Base-by-base conservation (phyloP, 164 flowering plant genomes). In the Echeveria elegans region DNA sequence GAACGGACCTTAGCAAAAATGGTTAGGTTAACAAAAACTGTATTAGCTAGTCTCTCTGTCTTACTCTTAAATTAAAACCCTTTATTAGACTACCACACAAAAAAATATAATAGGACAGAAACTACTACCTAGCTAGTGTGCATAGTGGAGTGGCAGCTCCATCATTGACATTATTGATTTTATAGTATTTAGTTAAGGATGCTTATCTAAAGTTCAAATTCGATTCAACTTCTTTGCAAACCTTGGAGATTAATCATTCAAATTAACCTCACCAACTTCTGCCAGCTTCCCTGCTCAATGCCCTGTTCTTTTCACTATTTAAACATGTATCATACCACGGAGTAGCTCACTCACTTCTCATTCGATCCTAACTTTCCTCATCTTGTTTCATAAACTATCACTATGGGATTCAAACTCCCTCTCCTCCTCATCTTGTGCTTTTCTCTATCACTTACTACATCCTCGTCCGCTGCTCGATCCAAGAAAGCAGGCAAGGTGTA, bases 371-470 rank as follows among this genome's bases (percentile, higher is more conserved):
- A 52, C 53, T 19, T 48, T 19, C 53, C 23, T 48, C 53, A 48
- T 48, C 1, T 48, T 6, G 53, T 48, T 48, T 48, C n/a, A 19
- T 23, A 48, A 45, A 45, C 38, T 61, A 61, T 61, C 15, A 61
- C 16, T n/a, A n/a, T 63, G 65, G 41, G 40, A 11, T 23, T n/a
- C 65, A 63, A 37, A 34, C 65, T 65, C 28, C 30, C 29, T 23
- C 48, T 67, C 28, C 12, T 68, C 1, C 66, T 68, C 68, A 30
- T 63, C 41, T n/a, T 74, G 62, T 21, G 61, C 61, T 0, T 75
- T 37, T 28, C 70, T 8, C 66, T 71, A 21, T 24, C 63, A 10
- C 1, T 52, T 0, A 1, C 41, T 0, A 47, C 72, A 15, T 28
- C 61, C 32, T 56, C 61, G 32, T 29, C 32, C 0, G 32, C 61